Evolutionary conservation across 2,329 filamentous ascomycete species (phyloP).

Genomic region (Xylariaceae sp.): DNA sequence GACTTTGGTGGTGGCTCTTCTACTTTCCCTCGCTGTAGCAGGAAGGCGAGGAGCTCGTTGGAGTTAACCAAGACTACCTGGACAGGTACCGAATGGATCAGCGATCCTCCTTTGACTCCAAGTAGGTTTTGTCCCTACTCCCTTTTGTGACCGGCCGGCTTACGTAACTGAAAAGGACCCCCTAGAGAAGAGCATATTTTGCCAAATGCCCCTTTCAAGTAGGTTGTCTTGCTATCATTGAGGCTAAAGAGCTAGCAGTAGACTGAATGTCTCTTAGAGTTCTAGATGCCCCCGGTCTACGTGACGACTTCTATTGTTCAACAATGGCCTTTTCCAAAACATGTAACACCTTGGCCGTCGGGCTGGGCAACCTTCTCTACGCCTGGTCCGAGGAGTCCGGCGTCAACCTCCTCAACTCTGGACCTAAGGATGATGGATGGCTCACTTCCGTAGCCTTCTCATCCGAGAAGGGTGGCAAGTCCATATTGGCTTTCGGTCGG

Average conservation of each 20-base stretch:
- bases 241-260: background rate
- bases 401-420: constrained; percentile 52
- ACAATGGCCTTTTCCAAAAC: constrained; percentile 78
- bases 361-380: constrained; percentile 74
- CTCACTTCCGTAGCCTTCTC: constrained; percentile 91
- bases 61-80: constrained; percentile 36
- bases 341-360: constrained; percentile 75
- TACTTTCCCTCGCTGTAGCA: constrained; percentile 28
- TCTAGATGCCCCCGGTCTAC: constrained; percentile 81
- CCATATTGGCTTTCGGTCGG: constrained; percentile 80
- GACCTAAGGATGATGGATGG: constrained; percentile 47
- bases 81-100: constrained; percentile 41
- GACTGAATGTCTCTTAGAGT: constrained; percentile 48
- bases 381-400: constrained; percentile 79
- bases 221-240: constrained; percentile 30
- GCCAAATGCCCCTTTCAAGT: constrained; percentile 75
- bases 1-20: constrained; percentile 42
- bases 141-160: background rate
- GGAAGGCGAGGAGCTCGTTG: constrained; percentile 22
- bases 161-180: constrained; percentile 15
- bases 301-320: constrained; percentile 95
- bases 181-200: constrained; percentile 43
- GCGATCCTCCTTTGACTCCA: constrained; percentile 19
- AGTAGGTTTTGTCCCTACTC: constrained; percentile 14
- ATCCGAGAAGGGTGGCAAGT: constrained; percentile 67